Evolutionary conservation across 2,329 filamentous ascomycete genomes (phyloP).

Genomic region (Penicillium sp.): DNA sequence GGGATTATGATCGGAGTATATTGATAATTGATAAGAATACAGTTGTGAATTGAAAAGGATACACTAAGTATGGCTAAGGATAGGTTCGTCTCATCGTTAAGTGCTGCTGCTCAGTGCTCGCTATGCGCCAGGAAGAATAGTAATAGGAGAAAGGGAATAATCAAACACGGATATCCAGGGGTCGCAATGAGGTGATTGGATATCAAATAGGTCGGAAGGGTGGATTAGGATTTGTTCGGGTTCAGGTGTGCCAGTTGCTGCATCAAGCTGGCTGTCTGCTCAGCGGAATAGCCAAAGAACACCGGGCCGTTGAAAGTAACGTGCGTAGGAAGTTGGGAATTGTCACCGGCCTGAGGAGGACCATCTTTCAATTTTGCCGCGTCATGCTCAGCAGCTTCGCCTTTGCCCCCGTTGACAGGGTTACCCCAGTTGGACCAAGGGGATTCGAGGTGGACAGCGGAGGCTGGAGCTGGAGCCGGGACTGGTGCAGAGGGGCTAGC

Average conservation of each 20-base stretch:
- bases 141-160: not conserved
- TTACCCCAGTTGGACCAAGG: constrained; percentile 21
- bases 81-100: constrained; percentile 27
- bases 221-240: constrained; percentile 17
- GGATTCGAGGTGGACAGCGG: constrained; percentile 7
- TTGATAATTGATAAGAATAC: not conserved
- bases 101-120: constrained; percentile 8
- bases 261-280: constrained; percentile 78
- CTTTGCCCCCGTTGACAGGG: constrained; percentile 11
- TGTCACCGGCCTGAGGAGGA: constrained; percentile 13
- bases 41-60: not conserved
- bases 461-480: not conserved
- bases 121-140: constrained; percentile 9
- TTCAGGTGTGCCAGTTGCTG: constrained; percentile 53
- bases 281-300: constrained; percentile 86
- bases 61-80: not conserved
- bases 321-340: constrained; percentile 53
- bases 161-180: not conserved
- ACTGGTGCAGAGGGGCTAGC: not conserved
- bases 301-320: constrained; percentile 93
- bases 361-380: constrained; percentile 14
- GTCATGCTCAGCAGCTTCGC: constrained; percentile 8
- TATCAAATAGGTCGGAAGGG: not conserved
- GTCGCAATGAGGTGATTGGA: not conserved
- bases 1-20: not conserved